A percentile compares a stretch with the other conserved stretches of the same genome.
Evolutionary conservation across 2,329 filamentous ascomycete genomes (phyloP).

Genomic region (Ophiocordyceps robertsii): DNA sequence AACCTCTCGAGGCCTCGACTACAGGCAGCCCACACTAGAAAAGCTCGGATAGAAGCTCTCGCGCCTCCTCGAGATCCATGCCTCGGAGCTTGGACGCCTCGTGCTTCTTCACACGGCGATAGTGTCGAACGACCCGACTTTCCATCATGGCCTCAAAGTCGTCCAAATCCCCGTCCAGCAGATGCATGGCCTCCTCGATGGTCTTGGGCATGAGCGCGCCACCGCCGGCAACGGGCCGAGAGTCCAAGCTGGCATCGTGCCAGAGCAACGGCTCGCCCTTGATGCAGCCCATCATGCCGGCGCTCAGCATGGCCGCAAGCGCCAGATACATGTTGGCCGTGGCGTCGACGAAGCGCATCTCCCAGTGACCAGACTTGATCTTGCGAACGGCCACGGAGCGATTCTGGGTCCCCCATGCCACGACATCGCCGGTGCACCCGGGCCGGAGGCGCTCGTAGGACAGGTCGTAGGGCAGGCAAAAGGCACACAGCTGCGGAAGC

Average conservation of each 20-base stretch:
- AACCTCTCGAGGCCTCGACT: too few species aligned
- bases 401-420: conserved; percentile 3
- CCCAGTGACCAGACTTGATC: background rate
- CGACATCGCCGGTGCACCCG: background rate
- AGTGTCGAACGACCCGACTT: background rate
- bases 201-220: background rate
- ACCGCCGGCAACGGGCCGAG: background rate
- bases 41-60: background rate
- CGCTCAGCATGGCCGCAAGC: background rate
- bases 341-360: background rate
- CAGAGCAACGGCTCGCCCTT: background rate
- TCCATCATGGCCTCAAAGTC: background rate
- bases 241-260: background rate
- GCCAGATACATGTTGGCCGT: background rate
- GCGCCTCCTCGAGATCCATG: background rate
- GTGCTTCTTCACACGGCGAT: background rate
- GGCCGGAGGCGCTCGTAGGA: background rate
- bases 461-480: background rate
- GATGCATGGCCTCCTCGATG: background rate
- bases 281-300: background rate
- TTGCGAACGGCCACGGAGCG: background rate
- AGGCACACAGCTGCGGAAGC: background rate
- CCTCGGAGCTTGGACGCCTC: background rate
- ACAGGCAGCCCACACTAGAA: background rate
- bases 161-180: background rate